Percentiles rank a stretch among this genome's conserved stretches.
phyloP scores from a whole-genome alignment of 805 yeast species.

The Ogataea nitratoaversa region DNA sequence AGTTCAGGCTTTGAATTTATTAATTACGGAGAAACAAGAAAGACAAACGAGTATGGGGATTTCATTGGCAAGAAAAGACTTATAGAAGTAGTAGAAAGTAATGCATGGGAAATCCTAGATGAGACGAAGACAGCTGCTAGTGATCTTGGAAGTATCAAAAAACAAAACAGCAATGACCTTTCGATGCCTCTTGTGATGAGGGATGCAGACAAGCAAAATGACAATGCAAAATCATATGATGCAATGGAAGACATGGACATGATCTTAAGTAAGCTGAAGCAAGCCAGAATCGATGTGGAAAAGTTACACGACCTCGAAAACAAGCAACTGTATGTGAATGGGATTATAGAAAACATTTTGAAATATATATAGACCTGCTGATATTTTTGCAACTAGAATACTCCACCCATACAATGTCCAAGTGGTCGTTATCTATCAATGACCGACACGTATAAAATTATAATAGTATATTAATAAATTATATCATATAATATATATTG shows the following conservation, averaged over 20 bases:
- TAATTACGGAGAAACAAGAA: constrained; percentile 29
- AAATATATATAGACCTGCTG: constrained; percentile 30
- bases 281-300: constrained; percentile 33
- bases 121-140: too few relatives aligned
- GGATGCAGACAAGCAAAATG: background rate
- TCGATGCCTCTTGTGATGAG: background rate
- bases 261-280: constrained; percentile 31
- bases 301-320: constrained; percentile 20
- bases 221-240: background rate
- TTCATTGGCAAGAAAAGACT: constrained; percentile 37
- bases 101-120: constrained; percentile 38
- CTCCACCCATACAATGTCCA: background rate
- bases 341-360: constrained; percentile 36
- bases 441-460: too few relatives aligned
- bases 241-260: constrained; percentile 26
- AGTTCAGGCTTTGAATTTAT: constrained; percentile 41
- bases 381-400: too few relatives aligned
- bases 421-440: too few relatives aligned
- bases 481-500: too few relatives aligned
- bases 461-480: too few relatives aligned
- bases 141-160: too few relatives aligned
- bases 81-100: constrained; percentile 37
- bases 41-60: constrained; percentile 33
- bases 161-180: background rate
- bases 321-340: constrained; percentile 33